Evolutionary conservation across 768 basidiomycete genomes (phyloP).

Genomic region (Baorangia bicolor): DNA sequence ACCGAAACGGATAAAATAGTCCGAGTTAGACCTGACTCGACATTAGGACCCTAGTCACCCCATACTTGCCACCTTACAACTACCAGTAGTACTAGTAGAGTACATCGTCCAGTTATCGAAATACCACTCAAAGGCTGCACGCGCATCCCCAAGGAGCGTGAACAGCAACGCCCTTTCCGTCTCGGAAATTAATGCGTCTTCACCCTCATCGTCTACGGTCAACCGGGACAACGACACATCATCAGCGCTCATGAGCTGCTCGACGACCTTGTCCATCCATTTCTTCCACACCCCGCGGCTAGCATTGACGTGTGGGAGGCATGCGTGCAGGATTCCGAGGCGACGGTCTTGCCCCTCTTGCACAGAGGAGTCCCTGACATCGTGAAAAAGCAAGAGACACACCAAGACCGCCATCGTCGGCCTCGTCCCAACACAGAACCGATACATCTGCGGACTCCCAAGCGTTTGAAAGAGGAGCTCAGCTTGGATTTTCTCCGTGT

Average conservation of each 20-base stretch:
- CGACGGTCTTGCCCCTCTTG: constrained; percentile 19
- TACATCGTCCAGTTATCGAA: constrained; percentile 10
- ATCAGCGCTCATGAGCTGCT: constrained; percentile 11
- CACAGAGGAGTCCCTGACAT: constrained; percentile 2
- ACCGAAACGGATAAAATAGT: constrained; percentile 10
- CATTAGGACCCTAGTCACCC: constrained; percentile 25
- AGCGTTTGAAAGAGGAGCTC: constrained; percentile 16
- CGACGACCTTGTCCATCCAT: constrained; percentile 24
- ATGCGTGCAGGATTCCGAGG: constrained; percentile 12
- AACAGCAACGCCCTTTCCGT: constrained; percentile 10
- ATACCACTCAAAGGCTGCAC: constrained; percentile 22
- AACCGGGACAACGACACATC: constrained; percentile 9
- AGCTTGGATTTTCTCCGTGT: constrained; percentile 27
- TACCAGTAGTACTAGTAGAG: background rate
- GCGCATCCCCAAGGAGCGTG: constrained; percentile 24
- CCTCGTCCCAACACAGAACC: constrained; percentile 17
- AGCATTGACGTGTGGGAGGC: constrained; percentile 15
- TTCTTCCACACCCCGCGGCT: constrained; percentile 18
- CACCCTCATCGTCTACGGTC: constrained; percentile 1
- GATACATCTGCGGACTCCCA: constrained; percentile 10
- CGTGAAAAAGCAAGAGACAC: constrained; percentile 18
- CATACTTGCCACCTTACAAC: background rate
- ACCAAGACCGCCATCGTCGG: constrained; percentile 20
- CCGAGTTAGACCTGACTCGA: constrained; percentile 19
- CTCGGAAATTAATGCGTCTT: constrained; percentile 1